Base-by-base conservation (phyloP, 768 basidiomycete species). In the Leccinum subgranulosum region DNA sequence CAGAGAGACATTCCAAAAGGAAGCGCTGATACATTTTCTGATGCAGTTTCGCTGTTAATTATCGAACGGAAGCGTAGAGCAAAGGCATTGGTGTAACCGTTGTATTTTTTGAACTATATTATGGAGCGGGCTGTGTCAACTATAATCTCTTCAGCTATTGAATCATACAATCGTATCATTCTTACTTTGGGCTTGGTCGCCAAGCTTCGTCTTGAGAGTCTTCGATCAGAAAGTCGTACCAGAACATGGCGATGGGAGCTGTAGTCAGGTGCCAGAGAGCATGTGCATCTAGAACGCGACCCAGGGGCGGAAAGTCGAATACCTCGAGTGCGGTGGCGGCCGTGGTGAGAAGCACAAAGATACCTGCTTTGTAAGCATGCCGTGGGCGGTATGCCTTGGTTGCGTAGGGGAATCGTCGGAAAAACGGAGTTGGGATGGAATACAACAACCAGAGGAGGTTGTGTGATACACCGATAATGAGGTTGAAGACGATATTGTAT, bases 221-320 rank as follows among this genome's bases (percentile, higher is more conserved):
- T 62, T 84, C 70, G 7, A 89, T 67, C 29, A 95, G 70, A 64
- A 96, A 95, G n/a, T 81, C 75, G 65, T 96, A 98, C 94, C 96
- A 98, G 48, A 82, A 77, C 49, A 80, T 66, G 4, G 86, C 83
- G 31, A 98, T 82, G 0, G 88, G 87, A 1, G 82, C 87, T 0
- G 96, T 99, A 4, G 84, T 80, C 8, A 90, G 76, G 71, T 99
- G 96, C 97, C 96, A 98, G 15, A 98, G 73, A 3, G 93, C 80
- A 71, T 98, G 97, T 0, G 95, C 94, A 68, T 98, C 96, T 19
- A 98, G 76, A 7, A 85, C 70, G 33, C 94, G 72, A n/a, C 68
- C 66, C 72, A 86, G 79, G 0, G 94, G 91, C 0, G 94, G 84
- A 66, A 98, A 98, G 69, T 99, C 96, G 60, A 96, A 85, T 3